phyloP scores from a whole-genome alignment of 169 alveolate species.

The Plasmodium yoelii region DNA sequence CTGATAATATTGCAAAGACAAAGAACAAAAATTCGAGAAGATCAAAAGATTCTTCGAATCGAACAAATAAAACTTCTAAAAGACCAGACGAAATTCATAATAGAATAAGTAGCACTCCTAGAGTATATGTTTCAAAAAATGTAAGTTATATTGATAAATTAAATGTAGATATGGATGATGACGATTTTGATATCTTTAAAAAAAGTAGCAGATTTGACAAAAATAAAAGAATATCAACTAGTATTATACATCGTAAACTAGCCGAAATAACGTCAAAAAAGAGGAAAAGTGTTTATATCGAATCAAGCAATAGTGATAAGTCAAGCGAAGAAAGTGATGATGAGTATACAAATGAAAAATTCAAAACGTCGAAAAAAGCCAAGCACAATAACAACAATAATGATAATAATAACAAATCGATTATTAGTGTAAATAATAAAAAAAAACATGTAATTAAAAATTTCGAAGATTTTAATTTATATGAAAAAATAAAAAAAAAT shows the following conservation, averaged over 20 bases:
- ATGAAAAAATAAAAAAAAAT: constrained; percentile 71
- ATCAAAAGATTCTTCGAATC: too few relatives aligned
- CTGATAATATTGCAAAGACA: neutral
- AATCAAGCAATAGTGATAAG: constrained; percentile 54
- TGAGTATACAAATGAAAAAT: constrained; percentile 42
- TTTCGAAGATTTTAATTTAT: constrained; percentile 73
- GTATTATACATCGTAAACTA: neutral
- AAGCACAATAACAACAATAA: constrained; percentile 34
- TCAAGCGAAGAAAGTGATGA: constrained; percentile 66
- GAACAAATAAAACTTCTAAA: too few relatives aligned
- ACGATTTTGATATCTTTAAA: constrained; percentile 70
- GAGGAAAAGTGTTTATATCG: constrained; percentile 67
- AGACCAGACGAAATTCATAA: too few relatives aligned
- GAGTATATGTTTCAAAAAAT: constrained; percentile 14
- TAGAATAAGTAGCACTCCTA: neutral
- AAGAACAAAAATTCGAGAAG: neutral
- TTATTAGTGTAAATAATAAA: neutral
- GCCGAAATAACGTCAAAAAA: constrained; percentile 39
- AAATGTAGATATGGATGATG: constrained; percentile 59
- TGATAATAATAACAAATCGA: neutral
- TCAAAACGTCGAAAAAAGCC: constrained; percentile 1
- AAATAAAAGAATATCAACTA: constrained; percentile 65
- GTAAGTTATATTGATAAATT: constrained; percentile 54
- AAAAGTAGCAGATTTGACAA: constrained; percentile 43
- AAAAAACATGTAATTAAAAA: constrained; percentile 26